A percentile compares a stretch with the other conserved stretches of the same genome.
phyloP scores from a whole-genome alignment of 2,329 filamentous ascomycete genomes.

The Aspergillus spinulosporus region DNA sequence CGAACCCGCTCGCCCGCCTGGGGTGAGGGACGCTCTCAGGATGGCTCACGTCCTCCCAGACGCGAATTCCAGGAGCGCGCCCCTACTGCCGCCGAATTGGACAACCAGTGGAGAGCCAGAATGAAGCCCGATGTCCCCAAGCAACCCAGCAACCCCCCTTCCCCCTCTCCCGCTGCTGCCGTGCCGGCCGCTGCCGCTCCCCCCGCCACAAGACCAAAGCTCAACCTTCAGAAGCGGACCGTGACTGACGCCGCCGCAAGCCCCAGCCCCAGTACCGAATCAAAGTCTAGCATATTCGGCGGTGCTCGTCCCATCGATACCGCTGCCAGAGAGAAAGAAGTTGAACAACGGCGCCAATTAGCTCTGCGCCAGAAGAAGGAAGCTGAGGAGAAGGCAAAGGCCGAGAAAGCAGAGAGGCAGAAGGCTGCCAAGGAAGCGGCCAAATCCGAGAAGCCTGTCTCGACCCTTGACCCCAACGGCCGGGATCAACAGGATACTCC shows the following conservation, averaged over 20 bases:
- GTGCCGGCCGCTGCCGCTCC: slow-evolving; percentile 59
- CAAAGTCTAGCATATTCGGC: slow-evolving; percentile 91
- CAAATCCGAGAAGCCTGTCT: slow-evolving; percentile 35
- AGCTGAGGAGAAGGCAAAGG: slow-evolving; percentile 80
- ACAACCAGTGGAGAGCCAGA: slow-evolving; percentile 86
- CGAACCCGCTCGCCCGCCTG: slow-evolving; percentile 71
- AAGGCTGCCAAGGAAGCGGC: slow-evolving; percentile 46
- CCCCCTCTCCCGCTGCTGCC: slow-evolving; percentile 60
- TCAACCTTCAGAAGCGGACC: slow-evolving; percentile 89
- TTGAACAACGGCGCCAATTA: slow-evolving; percentile 82
- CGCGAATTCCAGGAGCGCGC: slow-evolving; percentile 72
- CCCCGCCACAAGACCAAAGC: slow-evolving; percentile 68
- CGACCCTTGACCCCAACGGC: slow-evolving; percentile 39
- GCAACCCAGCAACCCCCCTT: slow-evolving; percentile 73
- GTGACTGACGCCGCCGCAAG: slow-evolving; percentile 71
- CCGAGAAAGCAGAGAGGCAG: slow-evolving; percentile 65
- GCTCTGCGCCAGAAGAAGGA: slow-evolving; percentile 80
- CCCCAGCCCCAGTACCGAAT: slow-evolving; percentile 52
- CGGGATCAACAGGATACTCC: slow-evolving; percentile 44
- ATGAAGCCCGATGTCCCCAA: slow-evolving; percentile 83
- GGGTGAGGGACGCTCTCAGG: slow-evolving; percentile 66
- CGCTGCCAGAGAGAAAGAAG: slow-evolving; percentile 79
- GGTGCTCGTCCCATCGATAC: slow-evolving; percentile 94
- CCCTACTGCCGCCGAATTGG: slow-evolving; percentile 85
- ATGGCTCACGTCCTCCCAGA: slow-evolving; percentile 76